A percentile compares a stretch with the other conserved stretches of the same genome.
Conservation (phyloP, 140 eudicot genomes). For the Flaveria floridana region DNA sequence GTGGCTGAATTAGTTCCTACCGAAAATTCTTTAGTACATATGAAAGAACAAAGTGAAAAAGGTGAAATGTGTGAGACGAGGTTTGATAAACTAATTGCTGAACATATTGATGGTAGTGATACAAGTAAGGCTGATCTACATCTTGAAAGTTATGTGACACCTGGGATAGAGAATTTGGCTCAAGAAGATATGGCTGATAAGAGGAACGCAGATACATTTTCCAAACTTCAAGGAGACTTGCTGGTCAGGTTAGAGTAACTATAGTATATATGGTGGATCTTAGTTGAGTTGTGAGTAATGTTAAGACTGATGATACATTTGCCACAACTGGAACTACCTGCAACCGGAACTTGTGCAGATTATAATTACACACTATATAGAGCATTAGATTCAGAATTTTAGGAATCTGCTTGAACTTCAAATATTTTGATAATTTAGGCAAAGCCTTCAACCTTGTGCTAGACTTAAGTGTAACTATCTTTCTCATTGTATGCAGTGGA, state of each 20-base stretch:
- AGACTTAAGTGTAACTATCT: constrained; percentile 15
- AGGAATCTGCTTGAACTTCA: constrained; percentile 11
- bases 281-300: background rate
- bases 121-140: constrained; percentile 37
- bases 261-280: constrained; percentile 10
- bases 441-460: constrained; percentile 5
- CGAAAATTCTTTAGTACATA: constrained; percentile 30
- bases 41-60: constrained; percentile 30
- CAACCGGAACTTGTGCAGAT: constrained; percentile 9
- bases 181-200: constrained; percentile 26
- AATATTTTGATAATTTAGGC: constrained; percentile 11
- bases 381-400: background rate
- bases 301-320: background rate
- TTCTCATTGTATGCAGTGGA: constrained; percentile 45
- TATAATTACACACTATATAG: background rate
- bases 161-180: constrained; percentile 26
- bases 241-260: constrained; percentile 41
- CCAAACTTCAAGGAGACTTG: constrained; percentile 27
- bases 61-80: constrained; percentile 37
- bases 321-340: background rate
- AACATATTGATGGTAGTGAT: constrained; percentile 21
- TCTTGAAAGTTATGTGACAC: constrained; percentile 31
- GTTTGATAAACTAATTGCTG: constrained; percentile 29
- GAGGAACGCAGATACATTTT: constrained; percentile 34
- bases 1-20: constrained; percentile 28